Evolutionary conservation across 2,329 filamentous ascomycete genomes (phyloP), one percentile per base, ranked within the genome.

Genomic region (Emmonsiellopsis sp.): DNA sequence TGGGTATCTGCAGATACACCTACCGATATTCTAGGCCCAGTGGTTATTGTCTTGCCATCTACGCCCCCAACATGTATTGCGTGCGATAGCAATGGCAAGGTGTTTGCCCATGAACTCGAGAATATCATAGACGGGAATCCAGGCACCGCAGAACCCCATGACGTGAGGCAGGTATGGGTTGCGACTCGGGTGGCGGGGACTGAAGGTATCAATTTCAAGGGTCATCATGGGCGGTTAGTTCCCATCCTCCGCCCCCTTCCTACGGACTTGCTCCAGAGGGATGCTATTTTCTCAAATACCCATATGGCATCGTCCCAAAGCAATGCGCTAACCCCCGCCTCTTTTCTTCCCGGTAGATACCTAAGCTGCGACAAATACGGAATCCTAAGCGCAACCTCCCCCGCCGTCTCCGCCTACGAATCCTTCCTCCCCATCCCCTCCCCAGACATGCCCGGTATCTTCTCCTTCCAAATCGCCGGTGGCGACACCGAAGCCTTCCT

Each of bases 151-250:
- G 93, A 98, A 72, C 93, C 93, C 49, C 91, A 96, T 69, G 91
- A 97, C 68, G 91, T 97, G 56, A 79, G 92, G 56, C 91, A 96
- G 74, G 93, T 98, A 13, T 98, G 92, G 88, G 82, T 97, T 59
- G 89, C 88, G 56, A 95, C 87, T 61, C 81, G 80, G 60, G 85
- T 96, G 10, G 81, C 85, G 0, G 92, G 92, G 3, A 92, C 87
- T 1, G 88, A 94, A 58, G 78, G 80, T 36, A 85, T 88, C 61
- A 86, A 87, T 54, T 87, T 98, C 69, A 96, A 95, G 71, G 88
- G 89, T 0, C 87, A 92, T 62, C 88, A 96, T 70, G 91, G 90
- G 57, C 86, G 82, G 86, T 91, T 65, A 54, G 64, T 62, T 44
- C 21, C 17, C 17, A 8, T 32, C 39, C 45, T 37, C 32, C n/a